Base-by-base conservation (phyloP, 169 alveolate genomes). In the Neospora caninum region DNA sequence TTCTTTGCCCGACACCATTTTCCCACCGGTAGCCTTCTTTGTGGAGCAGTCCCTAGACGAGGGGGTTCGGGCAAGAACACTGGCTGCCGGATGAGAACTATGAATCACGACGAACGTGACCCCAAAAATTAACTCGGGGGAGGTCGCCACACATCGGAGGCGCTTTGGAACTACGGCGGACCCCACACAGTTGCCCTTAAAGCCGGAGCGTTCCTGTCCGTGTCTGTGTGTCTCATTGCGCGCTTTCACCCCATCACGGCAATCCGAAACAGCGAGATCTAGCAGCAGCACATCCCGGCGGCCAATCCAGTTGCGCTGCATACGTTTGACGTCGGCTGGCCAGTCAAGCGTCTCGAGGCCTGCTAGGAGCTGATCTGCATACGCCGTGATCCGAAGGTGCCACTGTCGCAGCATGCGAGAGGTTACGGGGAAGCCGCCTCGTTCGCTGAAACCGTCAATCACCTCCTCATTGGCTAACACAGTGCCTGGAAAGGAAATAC, bases 401-500 rank as follows among this genome's bases (percentile, higher is more conserved):
- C 99, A 98, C 95, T 98, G 98, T 43, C 91, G 91, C 88, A 97
- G 92, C 93, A 84, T 91, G 82, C 97, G 97, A 83, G 96, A 96
- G 94, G 96, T 97, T 9, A 98, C 99, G 42, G 95, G 95, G 91
- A 97, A 97, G 42, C 98, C 97, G 42, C 98, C 97, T 58, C 99
- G 84, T 94, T 97, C 98, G 31, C 98, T 97, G 54, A 95, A 88
- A 27, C 99, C 99, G 64, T 98, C 93, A 34, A 94, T 97, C 31
- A 98, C 98, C 88, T 98, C 98, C 94, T 98, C 99, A 94, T 98
- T 98, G 22, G 99, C 98, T 41, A 98, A 97, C 53, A 98, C 99
- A 38, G 99, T 97, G 88, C 96, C 89, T 92, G 97, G 41, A 78
- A 43, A 39, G 53, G 87, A 10, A 38, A 31, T 6, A 0, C n/a